A percentile compares a stretch with the other conserved stretches of the same genome.
Evolutionary conservation across 1,284 basidiomycete genomes (phyloP).

Genomic region (Austroboletus novae-zelandiae): DNA sequence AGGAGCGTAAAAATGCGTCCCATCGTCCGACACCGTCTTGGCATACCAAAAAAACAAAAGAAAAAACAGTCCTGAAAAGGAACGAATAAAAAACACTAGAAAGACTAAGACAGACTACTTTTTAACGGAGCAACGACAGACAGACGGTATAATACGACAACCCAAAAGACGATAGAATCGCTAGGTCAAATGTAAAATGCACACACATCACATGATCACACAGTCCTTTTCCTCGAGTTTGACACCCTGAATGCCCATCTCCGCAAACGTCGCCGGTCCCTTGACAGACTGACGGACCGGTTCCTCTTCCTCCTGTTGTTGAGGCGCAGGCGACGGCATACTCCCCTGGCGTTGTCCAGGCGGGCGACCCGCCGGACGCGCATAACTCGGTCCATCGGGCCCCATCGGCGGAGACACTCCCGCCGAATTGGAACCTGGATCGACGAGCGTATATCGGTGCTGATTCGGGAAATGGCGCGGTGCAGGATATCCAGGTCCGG

Average conservation of each 20-base stretch:
- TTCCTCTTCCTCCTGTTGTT: background rate
- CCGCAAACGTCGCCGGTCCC: slow-evolving; percentile 81
- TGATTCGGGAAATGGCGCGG: slow-evolving; percentile 30
- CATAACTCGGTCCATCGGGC: slow-evolving; percentile 25
- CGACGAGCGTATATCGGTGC: slow-evolving; percentile 43
- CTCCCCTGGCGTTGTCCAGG: slow-evolving; percentile 26
- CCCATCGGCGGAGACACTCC: slow-evolving; percentile 11
- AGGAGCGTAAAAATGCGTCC: too few relatives aligned
- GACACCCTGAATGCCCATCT: slow-evolving; percentile 84
- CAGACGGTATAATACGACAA: too few relatives aligned
- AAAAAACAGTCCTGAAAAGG: too few relatives aligned
- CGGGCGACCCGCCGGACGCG: slow-evolving; percentile 24
- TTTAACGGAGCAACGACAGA: too few relatives aligned
- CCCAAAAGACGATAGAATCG: too few relatives aligned
- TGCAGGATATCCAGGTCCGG: slow-evolving; percentile 6
- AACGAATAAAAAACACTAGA: too few relatives aligned
- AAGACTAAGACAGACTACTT: too few relatives aligned
- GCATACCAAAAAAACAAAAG: too few relatives aligned
- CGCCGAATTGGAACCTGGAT: slow-evolving; percentile 29
- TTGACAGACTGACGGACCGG: slow-evolving; percentile 15
- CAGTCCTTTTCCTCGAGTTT: slow-evolving; percentile 81
- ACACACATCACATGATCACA: slow-evolving; percentile 63
- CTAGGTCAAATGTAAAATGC: background rate
- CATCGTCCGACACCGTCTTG: too few relatives aligned
- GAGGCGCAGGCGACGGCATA: slow-evolving; percentile 10